These are phyloP conservation scores for Pleurostoma richardsiae DNA, from an alignment of 2,329 filamentous ascomycete species.

Conservation along the genomic window DNA sequence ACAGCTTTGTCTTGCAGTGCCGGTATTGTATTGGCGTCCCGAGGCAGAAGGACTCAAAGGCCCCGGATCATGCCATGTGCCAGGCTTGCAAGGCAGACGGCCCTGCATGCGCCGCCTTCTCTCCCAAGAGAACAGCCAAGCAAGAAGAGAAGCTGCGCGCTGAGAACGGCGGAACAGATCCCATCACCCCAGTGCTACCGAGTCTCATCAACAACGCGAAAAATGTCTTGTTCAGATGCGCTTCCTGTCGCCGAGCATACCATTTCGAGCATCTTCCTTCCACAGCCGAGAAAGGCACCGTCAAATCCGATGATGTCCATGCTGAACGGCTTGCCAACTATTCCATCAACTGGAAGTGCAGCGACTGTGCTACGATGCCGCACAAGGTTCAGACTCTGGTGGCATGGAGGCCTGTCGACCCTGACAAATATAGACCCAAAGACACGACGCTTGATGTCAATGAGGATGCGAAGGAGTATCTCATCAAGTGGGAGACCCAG, in stretches of 20 bases:
- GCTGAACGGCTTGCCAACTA: constrained; percentile 68
- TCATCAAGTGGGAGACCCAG: constrained; percentile 78
- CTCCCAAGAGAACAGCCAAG: constrained; percentile 63
- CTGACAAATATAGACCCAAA: constrained; percentile 47
- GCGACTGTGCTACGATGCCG: constrained; percentile 62
- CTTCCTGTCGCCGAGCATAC: constrained; percentile 69
- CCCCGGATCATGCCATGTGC: constrained; percentile 69
- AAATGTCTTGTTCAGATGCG: constrained; percentile 80
- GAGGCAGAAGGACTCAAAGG: constrained; percentile 61
- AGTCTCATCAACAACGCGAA: constrained; percentile 67
- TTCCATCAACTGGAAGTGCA: constrained; percentile 70
- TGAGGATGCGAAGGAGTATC: constrained; percentile 83
- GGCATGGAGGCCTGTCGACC: constrained; percentile 74
- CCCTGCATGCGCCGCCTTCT: constrained; percentile 68
- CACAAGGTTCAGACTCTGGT: constrained; percentile 73
- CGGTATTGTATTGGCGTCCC: constrained; percentile 71
- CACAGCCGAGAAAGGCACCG: constrained; percentile 24
- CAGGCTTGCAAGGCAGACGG: constrained; percentile 64
- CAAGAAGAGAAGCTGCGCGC: constrained; percentile 81
- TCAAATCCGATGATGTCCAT: constrained; percentile 40
- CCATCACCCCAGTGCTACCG: constrained; percentile 58
- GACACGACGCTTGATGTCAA: constrained; percentile 49
- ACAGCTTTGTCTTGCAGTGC: constrained; percentile 85
- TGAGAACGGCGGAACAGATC: constrained; percentile 75
- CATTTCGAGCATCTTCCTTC: constrained; percentile 79